These are phyloP conservation scores for Rasamsonia emersonii DNA, from an alignment of 2,329 filamentous ascomycete species.

Conservation along the genomic window DNA sequence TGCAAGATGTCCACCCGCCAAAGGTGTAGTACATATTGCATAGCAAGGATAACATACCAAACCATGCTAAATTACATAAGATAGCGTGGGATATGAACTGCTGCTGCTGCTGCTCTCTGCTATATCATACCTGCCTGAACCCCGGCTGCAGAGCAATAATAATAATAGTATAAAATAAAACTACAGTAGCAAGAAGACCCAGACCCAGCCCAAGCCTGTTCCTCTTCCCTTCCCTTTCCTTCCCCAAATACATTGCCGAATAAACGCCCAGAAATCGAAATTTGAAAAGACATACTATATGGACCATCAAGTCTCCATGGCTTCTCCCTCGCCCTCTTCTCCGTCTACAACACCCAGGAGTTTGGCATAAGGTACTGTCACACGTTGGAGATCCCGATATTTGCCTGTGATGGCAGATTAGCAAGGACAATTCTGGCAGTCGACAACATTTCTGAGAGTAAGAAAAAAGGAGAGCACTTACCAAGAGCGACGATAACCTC, in stretches of 20 bases:
- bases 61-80: too few species aligned
- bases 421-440: conserved; percentile 1
- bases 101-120: too few species aligned
- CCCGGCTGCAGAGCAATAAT: too few species aligned
- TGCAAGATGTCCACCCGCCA: too few species aligned
- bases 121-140: too few species aligned
- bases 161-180: too few species aligned
- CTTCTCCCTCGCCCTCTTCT: conserved; percentile 22
- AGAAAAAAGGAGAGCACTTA: conserved; percentile 39
- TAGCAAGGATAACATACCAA: too few species aligned
- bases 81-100: too few species aligned
- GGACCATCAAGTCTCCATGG: conserved; percentile 15
- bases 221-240: not conserved
- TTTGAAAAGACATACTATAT: conserved; percentile 2
- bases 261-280: conserved; percentile 13
- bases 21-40: too few species aligned
- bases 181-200: too few species aligned
- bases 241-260: conserved; percentile 3
- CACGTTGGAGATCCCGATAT: conserved; percentile 84
- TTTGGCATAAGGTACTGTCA: conserved; percentile 90
- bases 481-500: conserved; percentile 89
- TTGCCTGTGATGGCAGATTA: conserved; percentile 60
- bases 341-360: conserved; percentile 53
- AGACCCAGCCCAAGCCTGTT: not conserved
- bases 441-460: not conserved